Percentiles rank a stretch among this genome's conserved stretches.
These are phyloP conservation scores for Mycena sp. DNA, from an alignment of 1,284 basidiomycete genomes.

Conservation along the genomic window DNA sequence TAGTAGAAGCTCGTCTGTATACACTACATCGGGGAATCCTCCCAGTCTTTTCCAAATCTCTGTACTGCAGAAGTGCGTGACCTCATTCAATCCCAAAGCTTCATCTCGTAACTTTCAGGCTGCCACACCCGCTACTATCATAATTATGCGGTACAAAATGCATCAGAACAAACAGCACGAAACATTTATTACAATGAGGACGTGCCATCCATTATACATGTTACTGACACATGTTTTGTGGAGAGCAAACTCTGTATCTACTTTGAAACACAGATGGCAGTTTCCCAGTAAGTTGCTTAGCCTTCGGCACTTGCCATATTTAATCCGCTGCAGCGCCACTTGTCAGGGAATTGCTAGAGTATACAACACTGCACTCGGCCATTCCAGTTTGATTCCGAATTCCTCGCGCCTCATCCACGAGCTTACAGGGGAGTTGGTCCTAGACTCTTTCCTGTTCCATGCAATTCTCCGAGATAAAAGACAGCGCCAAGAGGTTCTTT, in stretches of 20 bases:
- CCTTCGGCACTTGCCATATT: neutral
- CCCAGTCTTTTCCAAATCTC: conserved; percentile 16
- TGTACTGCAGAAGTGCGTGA: conserved; percentile 19
- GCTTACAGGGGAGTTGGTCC: neutral
- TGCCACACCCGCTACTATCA: conserved; percentile 23
- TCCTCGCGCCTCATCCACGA: neutral
- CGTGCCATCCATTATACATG: conserved; percentile 6
- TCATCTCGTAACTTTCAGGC: neutral
- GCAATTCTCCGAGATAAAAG: conserved; percentile 13
- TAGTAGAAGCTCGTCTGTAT: conserved; percentile 9
- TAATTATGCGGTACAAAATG: conserved; percentile 16
- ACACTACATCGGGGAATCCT: conserved; percentile 20
- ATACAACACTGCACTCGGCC: conserved; percentile 13
- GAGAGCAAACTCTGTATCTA: conserved; percentile 5
- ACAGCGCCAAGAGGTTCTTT: neutral
- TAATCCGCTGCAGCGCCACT: conserved; percentile 2
- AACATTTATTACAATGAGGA: neutral
- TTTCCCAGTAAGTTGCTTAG: neutral
- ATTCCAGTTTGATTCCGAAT: neutral
- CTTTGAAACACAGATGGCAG: neutral
- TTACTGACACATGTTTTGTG: neutral
- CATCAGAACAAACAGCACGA: neutral
- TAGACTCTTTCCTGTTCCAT: conserved; percentile 16
- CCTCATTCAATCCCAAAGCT: neutral
- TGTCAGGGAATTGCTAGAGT: conserved; percentile 9